These are phyloP conservation scores for Lodderomyces margitis DNA, from an alignment of 1,139 yeast species.

Conservation along the genomic window DNA sequence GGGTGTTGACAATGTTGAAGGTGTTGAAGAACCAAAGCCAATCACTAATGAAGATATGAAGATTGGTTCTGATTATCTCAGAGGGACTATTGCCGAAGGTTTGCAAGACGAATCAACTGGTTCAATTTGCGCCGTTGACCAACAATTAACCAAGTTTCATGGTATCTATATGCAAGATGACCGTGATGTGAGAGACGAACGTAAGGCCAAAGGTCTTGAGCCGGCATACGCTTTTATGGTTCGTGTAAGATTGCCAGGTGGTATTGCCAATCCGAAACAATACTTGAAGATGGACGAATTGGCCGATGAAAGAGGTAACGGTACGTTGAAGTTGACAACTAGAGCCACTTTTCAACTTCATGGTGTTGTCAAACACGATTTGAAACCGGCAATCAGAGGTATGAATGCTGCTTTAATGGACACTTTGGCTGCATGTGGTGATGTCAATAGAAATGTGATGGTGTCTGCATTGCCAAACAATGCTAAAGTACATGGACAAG, in stretches of 20 bases:
- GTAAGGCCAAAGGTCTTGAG: slow-evolving; percentile 89
- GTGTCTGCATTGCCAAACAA: slow-evolving; percentile 84
- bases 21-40: slow-evolving; percentile 94
- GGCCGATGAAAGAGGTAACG: slow-evolving; percentile 83
- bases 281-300: slow-evolving; percentile 85
- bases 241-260: slow-evolving; percentile 93
- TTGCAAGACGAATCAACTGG: slow-evolving; percentile 82
- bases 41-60: slow-evolving; percentile 96
- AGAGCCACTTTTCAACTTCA: slow-evolving; percentile 98
- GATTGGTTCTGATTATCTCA: slow-evolving; percentile 75
- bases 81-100: slow-evolving; percentile 94
- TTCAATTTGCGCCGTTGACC: slow-evolving; percentile 88
- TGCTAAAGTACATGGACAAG: slow-evolving; percentile 76
- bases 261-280: slow-evolving; percentile 82
- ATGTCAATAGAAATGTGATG: slow-evolving; percentile 95
- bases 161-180: slow-evolving; percentile 99
- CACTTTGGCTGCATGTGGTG: slow-evolving; percentile 98
- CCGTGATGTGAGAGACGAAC: slow-evolving; percentile 90
- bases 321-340: slow-evolving; percentile 90
- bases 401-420: slow-evolving; percentile 90
- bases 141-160: slow-evolving; percentile 94
- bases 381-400: slow-evolving; percentile 90
- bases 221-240: slow-evolving; percentile 97
- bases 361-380: slow-evolving; percentile 86
- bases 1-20: slow-evolving; percentile 81